Conservation (phyloP, 2,329 filamentous ascomycete species). For the Arthrinium phaeospermum region DNA sequence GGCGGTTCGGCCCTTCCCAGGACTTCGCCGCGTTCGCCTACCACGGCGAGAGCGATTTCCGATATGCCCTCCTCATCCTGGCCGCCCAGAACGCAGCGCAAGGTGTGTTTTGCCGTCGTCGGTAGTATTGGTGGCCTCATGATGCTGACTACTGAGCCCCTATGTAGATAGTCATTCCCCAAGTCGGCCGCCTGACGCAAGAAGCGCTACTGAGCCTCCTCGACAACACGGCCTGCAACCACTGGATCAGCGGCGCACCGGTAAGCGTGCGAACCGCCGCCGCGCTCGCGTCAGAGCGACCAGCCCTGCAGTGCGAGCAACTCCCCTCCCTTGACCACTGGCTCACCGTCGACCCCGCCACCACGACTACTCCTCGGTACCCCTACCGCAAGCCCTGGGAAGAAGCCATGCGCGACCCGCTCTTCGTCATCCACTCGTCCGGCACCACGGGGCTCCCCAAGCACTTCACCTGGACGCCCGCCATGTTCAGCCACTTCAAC, state of each 20-base stretch:
- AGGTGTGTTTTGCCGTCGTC: background rate
- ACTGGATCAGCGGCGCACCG: constrained; percentile 19
- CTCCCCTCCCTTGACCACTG: constrained; percentile 17
- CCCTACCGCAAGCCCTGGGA: constrained; percentile 21
- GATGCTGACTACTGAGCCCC: background rate
- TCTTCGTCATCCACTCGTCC: constrained; percentile 22
- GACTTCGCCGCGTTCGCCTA: constrained; percentile 20
- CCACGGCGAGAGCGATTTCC: constrained; percentile 19
- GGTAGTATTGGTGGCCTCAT: too few relatives aligned
- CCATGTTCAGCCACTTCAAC: constrained; percentile 12
- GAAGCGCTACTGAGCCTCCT: constrained; percentile 16
- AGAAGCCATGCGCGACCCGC: background rate
- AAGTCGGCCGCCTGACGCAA: constrained; percentile 18
- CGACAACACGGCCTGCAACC: constrained; percentile 8
- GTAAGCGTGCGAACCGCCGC: background rate
- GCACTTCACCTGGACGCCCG: background rate
- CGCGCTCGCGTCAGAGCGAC: background rate
- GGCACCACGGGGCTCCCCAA: constrained; percentile 11
- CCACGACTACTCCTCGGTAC: background rate
- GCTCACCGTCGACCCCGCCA: constrained; percentile 3
- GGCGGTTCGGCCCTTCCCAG: constrained; percentile 11
- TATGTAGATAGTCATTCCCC: constrained; percentile 20
- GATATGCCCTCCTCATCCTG: constrained; percentile 18
- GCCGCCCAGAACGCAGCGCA: constrained; percentile 19
- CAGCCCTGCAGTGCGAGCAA: background rate